Evolutionary conservation across 208 protist genomes (phyloP).

Genomic region (Naegleria fowleri): DNA sequence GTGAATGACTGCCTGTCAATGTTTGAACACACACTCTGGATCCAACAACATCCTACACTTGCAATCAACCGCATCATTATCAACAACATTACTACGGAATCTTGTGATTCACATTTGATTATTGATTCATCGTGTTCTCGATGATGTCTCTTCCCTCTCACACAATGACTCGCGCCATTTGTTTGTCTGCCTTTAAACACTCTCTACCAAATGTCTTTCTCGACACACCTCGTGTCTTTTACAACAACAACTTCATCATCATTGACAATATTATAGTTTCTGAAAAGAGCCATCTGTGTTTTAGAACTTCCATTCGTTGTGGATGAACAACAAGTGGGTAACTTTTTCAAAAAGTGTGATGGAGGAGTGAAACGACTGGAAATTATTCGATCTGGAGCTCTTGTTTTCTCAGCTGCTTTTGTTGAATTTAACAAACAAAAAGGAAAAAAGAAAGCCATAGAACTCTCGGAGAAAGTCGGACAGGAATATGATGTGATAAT

Average conservation of each 20-base stretch:
- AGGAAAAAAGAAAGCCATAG: conserved; percentile 4
- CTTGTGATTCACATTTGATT: no score
- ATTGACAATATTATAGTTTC: neutral
- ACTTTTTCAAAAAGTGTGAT: conserved; percentile 26
- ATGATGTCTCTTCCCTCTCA: no score
- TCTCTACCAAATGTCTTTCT: no score
- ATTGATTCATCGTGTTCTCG: no score
- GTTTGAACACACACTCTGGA: no score
- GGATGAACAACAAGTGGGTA: neutral
- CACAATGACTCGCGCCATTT: no score
- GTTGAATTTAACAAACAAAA: conserved; percentile 24
- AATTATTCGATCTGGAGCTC: neutral
- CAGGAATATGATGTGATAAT: conserved; percentile 23
- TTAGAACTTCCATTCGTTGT: conserved; percentile 27
- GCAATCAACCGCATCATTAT: no score
- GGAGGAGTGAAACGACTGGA: conserved; percentile 6
- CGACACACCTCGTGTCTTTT: no score
- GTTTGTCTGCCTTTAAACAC: no score
- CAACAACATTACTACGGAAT: no score
- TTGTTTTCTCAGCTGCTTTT: conserved; percentile 8
- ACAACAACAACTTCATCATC: neutral
- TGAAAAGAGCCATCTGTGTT: neutral
- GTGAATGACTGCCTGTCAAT: no score
- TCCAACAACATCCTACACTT: no score
- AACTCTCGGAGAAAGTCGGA: neutral